A percentile compares a stretch with the other conserved stretches of the same genome.
These are phyloP conservation scores for Neonectria sp. DNA, from an alignment of 2,329 filamentous ascomycete genomes.

Conservation along the genomic window DNA sequence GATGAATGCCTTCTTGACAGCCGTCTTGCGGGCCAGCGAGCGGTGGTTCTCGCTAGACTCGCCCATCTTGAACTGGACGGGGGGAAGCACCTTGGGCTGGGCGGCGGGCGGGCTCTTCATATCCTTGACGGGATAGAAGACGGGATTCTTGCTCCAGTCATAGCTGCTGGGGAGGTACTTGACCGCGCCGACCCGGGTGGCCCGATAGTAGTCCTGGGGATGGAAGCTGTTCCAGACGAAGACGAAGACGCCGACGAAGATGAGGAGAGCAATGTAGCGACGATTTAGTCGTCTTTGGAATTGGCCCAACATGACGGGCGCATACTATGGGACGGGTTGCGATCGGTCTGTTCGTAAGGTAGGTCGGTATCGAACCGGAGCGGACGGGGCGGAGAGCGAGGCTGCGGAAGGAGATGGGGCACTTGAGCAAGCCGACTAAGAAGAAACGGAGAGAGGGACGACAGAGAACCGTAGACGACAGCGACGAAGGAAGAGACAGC, in stretches of 20 bases:
- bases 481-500: neutral
- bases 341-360: neutral
- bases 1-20: constrained; percentile 57
- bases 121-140: constrained; percentile 52
- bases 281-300: constrained; percentile 51
- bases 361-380: neutral
- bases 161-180: constrained; percentile 55
- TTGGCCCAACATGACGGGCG: constrained; percentile 49
- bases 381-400: neutral
- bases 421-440: neutral
- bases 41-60: constrained; percentile 58
- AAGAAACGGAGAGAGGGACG: neutral
- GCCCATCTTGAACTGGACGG: constrained; percentile 61
- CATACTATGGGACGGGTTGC: constrained; percentile 31
- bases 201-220: constrained; percentile 37
- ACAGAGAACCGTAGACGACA: neutral
- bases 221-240: constrained; percentile 49
- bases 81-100: constrained; percentile 50
- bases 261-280: constrained; percentile 51
- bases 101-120: constrained; percentile 55
- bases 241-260: constrained; percentile 47
- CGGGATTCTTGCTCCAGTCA: constrained; percentile 55
- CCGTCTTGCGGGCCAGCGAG: constrained; percentile 53
- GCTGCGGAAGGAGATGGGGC: neutral
- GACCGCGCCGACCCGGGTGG: constrained; percentile 43